Evolutionary conservation across 768 basidiomycete genomes (phyloP).

Genomic region (Butyriboletus loyo): DNA sequence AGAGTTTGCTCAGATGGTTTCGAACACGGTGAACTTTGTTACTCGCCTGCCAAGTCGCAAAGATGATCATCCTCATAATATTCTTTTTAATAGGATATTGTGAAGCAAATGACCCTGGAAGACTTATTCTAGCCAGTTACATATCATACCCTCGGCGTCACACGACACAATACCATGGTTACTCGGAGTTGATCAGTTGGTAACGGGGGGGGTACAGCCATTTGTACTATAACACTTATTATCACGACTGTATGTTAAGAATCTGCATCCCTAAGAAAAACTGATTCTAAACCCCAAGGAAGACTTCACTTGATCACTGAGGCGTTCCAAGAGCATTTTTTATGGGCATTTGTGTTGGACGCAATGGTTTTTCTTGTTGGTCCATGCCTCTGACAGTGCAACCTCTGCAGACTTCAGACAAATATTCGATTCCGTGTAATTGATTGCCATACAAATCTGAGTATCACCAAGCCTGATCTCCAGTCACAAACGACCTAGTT

Average conservation of each 20-base stretch:
- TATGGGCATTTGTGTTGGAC: neutral
- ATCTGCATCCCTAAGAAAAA: slow-evolving; percentile 1
- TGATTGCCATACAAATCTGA: neutral
- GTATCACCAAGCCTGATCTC: neutral
- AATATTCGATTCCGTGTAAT: neutral
- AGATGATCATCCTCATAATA: slow-evolving; percentile 5
- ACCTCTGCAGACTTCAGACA: neutral
- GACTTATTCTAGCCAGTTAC: slow-evolving; percentile 65
- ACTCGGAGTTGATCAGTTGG: slow-evolving; percentile 5
- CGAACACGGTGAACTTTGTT: slow-evolving; percentile 72
- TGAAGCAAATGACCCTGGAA: slow-evolving; percentile 98
- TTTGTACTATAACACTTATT: slow-evolving; percentile 22
- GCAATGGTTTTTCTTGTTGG: neutral
- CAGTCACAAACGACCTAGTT: neutral
- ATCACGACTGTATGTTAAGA: slow-evolving; percentile 20
- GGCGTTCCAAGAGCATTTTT: neutral
- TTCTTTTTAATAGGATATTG: slow-evolving; percentile 71
- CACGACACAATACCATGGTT: slow-evolving; percentile 20
- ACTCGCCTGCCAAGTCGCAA: neutral
- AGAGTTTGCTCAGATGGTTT: slow-evolving; percentile 95
- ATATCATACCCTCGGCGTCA: slow-evolving; percentile 21
- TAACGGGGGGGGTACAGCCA: slow-evolving; percentile 12
- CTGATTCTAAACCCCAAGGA: slow-evolving; percentile 3
- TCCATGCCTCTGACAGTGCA: neutral
- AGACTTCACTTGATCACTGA: neutral